These are phyloP conservation scores for Colletotrichum sp. DNA, from an alignment of 2,329 filamentous ascomycete species.

Conservation along the genomic window DNA sequence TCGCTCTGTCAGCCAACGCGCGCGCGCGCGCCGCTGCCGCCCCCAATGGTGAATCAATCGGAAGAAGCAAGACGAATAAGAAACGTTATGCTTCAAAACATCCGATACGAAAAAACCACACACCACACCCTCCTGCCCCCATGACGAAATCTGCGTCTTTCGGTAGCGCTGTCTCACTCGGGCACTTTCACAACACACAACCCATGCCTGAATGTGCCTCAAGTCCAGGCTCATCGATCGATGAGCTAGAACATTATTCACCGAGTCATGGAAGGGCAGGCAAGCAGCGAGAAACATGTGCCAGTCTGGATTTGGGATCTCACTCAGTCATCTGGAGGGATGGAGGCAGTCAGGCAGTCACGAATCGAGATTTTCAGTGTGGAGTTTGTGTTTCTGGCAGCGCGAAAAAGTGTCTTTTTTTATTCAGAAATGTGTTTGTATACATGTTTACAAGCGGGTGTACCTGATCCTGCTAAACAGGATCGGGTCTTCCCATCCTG, in stretches of 20 bases:
- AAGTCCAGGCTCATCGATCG: not conserved
- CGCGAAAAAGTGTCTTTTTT: slow-evolving; percentile 1
- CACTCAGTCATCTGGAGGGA: not conserved
- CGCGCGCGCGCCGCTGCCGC: not conserved
- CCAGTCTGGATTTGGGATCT: not conserved
- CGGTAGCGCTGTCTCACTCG: not conserved
- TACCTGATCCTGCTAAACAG: not conserved
- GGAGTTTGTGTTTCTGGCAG: not conserved
- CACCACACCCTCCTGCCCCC: not conserved
- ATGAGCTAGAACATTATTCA: not conserved
- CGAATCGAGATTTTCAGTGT: not conserved
- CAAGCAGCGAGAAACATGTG: not conserved
- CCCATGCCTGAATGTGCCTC: not conserved
- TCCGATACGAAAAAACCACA: not conserved
- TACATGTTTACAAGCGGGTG: not conserved
- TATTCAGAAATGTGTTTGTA: not conserved
- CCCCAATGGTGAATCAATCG: not conserved
- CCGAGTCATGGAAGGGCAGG: not conserved
- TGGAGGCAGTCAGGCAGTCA: not conserved
- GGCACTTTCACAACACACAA: not conserved
- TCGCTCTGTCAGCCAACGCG: not conserved
- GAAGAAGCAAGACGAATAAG: not conserved
- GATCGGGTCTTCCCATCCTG: slow-evolving; percentile 6
- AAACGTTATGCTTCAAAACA: not conserved
- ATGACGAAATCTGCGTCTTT: not conserved